Evolutionary conservation across 371 early-diverging fungal genomes (phyloP).

Genomic region (Mucor circinelloides): DNA sequence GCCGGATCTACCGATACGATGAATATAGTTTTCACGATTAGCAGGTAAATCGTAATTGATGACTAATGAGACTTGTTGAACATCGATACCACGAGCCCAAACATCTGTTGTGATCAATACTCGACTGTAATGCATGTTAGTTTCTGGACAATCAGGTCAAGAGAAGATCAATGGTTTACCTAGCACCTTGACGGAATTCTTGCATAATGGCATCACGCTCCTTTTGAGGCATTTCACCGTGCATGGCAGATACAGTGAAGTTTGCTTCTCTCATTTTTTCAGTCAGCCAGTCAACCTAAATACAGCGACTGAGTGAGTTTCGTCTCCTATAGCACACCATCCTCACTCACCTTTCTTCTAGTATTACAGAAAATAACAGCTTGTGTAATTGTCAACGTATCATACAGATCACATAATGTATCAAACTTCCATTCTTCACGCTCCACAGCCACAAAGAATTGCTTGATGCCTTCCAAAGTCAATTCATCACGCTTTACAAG

Average conservation of each 20-base stretch:
- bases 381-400: conserved; percentile 95
- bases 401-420: conserved; percentile 97
- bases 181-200: conserved; percentile 86
- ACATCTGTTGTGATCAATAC: conserved; percentile 96
- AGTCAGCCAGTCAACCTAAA: conserved; percentile 93
- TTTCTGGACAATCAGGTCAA: neutral
- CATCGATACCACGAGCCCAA: conserved; percentile 98
- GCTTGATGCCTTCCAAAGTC: conserved; percentile 99
- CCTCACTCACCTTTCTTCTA: conserved; percentile 81
- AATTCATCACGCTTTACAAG: conserved; percentile 99
- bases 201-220: conserved; percentile 92
- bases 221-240: conserved; percentile 97
- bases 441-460: conserved; percentile 98
- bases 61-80: conserved; percentile 96
- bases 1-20: conserved; percentile 97
- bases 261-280: conserved; percentile 91
- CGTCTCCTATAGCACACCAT: no score
- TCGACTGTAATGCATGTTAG: conserved; percentile 55
- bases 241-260: conserved; percentile 98
- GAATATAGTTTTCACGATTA: conserved; percentile 93
- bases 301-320: neutral
- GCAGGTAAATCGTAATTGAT: conserved; percentile 93
- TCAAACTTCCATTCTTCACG: conserved; percentile 96
- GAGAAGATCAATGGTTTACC: conserved; percentile 37
- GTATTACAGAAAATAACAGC: conserved; percentile 99